A percentile compares a stretch with the other conserved stretches of the same genome.
These are phyloP conservation scores for Withania somnifera DNA, from an alignment of 305 asterid species.

Conservation along the genomic window DNA sequence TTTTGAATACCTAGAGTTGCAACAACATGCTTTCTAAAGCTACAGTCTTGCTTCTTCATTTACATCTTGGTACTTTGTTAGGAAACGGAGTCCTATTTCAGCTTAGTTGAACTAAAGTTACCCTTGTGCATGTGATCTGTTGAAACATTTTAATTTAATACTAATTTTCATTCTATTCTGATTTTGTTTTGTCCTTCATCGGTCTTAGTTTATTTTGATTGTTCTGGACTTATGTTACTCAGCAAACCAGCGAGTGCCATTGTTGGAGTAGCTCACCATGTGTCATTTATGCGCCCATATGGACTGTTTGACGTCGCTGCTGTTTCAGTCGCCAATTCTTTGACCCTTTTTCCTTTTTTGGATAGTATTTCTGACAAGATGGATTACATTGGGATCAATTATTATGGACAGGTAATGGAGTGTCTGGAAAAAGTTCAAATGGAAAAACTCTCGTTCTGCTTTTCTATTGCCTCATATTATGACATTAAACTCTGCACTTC, in stretches of 20 bases:
- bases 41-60: background rate
- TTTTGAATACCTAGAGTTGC: background rate
- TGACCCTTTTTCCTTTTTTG: slow-evolving; percentile 55
- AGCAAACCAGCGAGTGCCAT: slow-evolving; percentile 36
- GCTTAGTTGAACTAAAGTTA: background rate
- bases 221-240: slow-evolving; percentile 10
- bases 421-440: background rate
- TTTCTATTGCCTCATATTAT: background rate
- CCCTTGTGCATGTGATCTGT: background rate
- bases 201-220: background rate
- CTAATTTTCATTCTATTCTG: background rate
- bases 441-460: background rate
- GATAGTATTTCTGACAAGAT: slow-evolving; percentile 67
- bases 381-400: slow-evolving; percentile 90
- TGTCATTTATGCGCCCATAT: slow-evolving; percentile 81
- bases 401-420: slow-evolving; percentile 79
- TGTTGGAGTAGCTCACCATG: slow-evolving; percentile 92
- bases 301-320: slow-evolving; percentile 86
- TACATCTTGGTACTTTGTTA: background rate
- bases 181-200: background rate
- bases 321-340: slow-evolving; percentile 55
- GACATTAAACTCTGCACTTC: slow-evolving; percentile 3
- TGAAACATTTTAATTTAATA: background rate
- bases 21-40: background rate
- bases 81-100: background rate